Evolutionary conservation across 345 rosid species (phyloP), one percentile per base, ranked within the genome.

Genomic region (Eucalyptus paniculata): DNA sequence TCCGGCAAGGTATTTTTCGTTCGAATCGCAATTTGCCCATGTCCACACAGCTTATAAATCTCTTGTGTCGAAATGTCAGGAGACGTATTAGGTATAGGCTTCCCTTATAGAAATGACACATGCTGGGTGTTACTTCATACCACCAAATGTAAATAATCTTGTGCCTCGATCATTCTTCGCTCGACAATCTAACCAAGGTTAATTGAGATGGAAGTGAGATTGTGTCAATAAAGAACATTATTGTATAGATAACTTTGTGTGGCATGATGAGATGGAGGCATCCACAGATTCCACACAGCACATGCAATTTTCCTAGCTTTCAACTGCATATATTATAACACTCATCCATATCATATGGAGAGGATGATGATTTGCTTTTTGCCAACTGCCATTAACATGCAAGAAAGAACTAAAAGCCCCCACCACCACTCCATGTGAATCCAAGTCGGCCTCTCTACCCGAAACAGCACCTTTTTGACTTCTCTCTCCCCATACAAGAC

Each of bases 1-100:
- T 2, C 13, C 0, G 42, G 21, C 13, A 34, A 0, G 4, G 0
- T 69, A 34, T 34, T 32, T 34, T 17, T 2, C 0, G 2, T 34
- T 69, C 0, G 2, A 69, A 9, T 34, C 2, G 24, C 81, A 17
- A 34, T 32, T 69, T 18, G 44, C 21, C 40, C 12, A 8, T 0
- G 2, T 17, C 1, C 5, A 2, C 12, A 17, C 1, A 1, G 0
- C 24, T 34, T 69, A 37, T 2, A 69, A 2, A 19, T 72, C 82
- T 34, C 4, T 69, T 0, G 2, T 8, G 2, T 17, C 4, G 2
- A 32, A 32, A 34, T 34, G 42, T 34, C 30, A 7, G 0, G 30
- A 21, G 3, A 77, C 30, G 2, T 24, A 14, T 21, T 1, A 2
- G 0, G 1, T 6, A 21, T 11, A 4, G 15, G 9, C 13, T 72